Evolutionary conservation across 192 early-diverging fungal species (phyloP), one percentile per base, ranked within the genome.

Genomic region (Coemansia sp.): DNA sequence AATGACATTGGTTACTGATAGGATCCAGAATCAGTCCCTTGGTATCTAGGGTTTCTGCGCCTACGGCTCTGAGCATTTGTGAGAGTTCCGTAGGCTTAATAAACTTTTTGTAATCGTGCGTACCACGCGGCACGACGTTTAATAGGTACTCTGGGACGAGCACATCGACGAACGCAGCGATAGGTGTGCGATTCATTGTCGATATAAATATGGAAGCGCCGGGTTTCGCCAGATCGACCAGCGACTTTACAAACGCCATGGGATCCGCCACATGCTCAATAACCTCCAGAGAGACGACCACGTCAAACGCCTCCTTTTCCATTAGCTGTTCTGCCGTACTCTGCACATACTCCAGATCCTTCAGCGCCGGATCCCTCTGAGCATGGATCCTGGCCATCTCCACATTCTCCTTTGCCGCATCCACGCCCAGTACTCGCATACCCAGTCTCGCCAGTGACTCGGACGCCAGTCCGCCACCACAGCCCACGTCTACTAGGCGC

Each of bases 241-340:
- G 89, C 1, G 88, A 81, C n/a, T 75, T 68, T 8, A 96, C 83
- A 76, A 98, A 97, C 22, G 73, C 73, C 5, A 73, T 62, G 0
- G 93, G 90, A 68, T 95, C 85, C 15, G 78, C 83, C 7, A 98
- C 97, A 73, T 97, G 95, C 81, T 98, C 97, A 57, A 97, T 91
- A 33, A 97, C 93, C 74, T 98, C 97, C 74, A 96, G 78, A 1
- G 92, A 92, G 16, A 88, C 88, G 10, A 98, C 94, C 16, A 87
- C 83, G 78, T 97, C 95, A 73, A 93, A 97, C 24, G 27, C 27
- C 27, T 27, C 7, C 2, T 7, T 61, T 22, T 27, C 81, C 11
- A 84, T 55, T 8, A 91, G 72, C 62, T 90, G 76, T 72, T 96
- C 93, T 22, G 78, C 68, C n/a, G 74, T 85, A 36, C 33, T 66